A percentile compares a stretch with the other conserved stretches of the same genome.
Evolutionary conservation across 2,329 filamentous ascomycete species (phyloP).

Genomic region (Dactylellina sp.): DNA sequence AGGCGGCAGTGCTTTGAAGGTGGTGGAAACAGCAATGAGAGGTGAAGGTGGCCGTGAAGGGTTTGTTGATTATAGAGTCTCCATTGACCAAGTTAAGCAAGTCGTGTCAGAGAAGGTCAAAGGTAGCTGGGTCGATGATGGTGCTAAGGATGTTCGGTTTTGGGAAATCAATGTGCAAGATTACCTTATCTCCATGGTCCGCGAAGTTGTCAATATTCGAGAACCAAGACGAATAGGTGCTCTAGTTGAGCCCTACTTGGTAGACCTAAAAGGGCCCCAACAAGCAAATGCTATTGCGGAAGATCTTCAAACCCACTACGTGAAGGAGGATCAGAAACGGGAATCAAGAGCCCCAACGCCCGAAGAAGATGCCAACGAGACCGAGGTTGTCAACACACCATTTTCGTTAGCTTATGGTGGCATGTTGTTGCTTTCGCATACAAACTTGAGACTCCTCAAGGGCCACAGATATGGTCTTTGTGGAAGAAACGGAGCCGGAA

Average conservation of each 20-base stretch:
- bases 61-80: conserved; percentile 64
- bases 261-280: conserved; percentile 74
- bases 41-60: conserved; percentile 71
- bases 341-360: conserved; percentile 32
- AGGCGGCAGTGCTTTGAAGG: conserved; percentile 80
- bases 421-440: conserved; percentile 95
- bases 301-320: conserved; percentile 79
- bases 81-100: conserved; percentile 58
- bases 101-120: conserved; percentile 30
- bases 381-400: conserved; percentile 96
- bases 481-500: conserved; percentile 95
- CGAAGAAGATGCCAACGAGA: conserved; percentile 89
- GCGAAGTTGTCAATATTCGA: conserved; percentile 87
- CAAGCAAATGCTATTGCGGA: conserved; percentile 74
- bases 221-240: conserved; percentile 77
- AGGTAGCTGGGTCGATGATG: conserved; percentile 62
- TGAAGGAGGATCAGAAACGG: conserved; percentile 77
- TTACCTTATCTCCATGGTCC: conserved; percentile 86
- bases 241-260: conserved; percentile 80
- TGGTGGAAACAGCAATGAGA: conserved; percentile 94
- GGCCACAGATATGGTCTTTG: conserved; percentile 97
- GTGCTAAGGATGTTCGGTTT: conserved; percentile 64
- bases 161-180: conserved; percentile 67
- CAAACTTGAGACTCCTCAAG: conserved; percentile 92
- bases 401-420: conserved; percentile 98